A percentile compares a stretch with the other conserved stretches of the same genome.
Evolutionary conservation across 768 basidiomycete species (phyloP).

Genomic region (Lentinus brumalis): DNA sequence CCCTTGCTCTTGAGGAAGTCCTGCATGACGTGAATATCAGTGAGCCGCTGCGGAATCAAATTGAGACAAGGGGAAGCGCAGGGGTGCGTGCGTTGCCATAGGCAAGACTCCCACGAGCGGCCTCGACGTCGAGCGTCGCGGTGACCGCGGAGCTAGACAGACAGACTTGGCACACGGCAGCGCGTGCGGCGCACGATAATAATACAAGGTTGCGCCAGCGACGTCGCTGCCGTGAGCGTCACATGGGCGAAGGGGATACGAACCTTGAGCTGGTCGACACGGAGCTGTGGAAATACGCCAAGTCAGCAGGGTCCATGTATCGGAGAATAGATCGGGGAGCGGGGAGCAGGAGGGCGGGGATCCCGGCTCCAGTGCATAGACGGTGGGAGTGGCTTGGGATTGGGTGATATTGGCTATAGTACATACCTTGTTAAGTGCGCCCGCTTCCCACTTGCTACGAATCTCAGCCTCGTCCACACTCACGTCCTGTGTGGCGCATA

Average conservation of each 20-base stretch:
- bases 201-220: background rate
- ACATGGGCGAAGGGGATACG: slow-evolving; percentile 22
- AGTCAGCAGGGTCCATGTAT: slow-evolving; percentile 14
- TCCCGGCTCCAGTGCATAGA: slow-evolving; percentile 1
- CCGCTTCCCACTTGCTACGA: slow-evolving; percentile 61
- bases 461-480: slow-evolving; percentile 74
- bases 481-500: slow-evolving; percentile 47
- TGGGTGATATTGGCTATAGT: slow-evolving; percentile 4
- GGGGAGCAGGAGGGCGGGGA: background rate
- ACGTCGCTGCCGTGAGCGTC: slow-evolving; percentile 8
- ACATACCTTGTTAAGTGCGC: slow-evolving; percentile 66
- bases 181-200: slow-evolving; percentile 1
- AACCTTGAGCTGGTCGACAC: slow-evolving; percentile 80
- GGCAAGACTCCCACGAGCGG: slow-evolving; percentile 5
- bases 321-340: background rate
- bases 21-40: slow-evolving; percentile 36
- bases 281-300: slow-evolving; percentile 49
- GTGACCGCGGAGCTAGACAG: slow-evolving; percentile 4
- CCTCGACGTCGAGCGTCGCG: slow-evolving; percentile 5
- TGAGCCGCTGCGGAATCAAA: slow-evolving; percentile 12
- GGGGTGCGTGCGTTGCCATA: slow-evolving; percentile 12
- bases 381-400: slow-evolving; percentile 1
- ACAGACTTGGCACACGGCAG: slow-evolving; percentile 4
- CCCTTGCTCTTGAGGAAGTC: slow-evolving; percentile 76
- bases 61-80: background rate